Evolutionary conservation across 148 eudicot genomes (phyloP).

Genomic region (Fagopyrum esculentum): DNA sequence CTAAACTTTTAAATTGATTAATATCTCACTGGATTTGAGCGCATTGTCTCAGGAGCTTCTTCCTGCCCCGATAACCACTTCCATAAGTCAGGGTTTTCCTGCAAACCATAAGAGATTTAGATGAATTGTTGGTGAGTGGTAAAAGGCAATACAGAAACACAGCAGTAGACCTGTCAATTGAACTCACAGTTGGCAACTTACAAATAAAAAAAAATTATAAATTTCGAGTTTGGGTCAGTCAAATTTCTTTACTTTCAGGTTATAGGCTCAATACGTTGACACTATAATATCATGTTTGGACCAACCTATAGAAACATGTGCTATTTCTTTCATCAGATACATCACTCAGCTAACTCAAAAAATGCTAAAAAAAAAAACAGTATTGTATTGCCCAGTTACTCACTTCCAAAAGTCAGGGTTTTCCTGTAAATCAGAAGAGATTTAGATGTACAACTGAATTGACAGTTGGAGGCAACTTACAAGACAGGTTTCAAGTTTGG

Average conservation of each 20-base stretch:
- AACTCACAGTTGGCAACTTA: neutral
- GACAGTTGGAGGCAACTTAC: neutral
- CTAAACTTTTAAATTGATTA: neutral
- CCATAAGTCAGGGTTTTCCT: conserved; percentile 98
- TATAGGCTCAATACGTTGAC: neutral
- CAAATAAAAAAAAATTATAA: neutral
- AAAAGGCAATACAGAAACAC: neutral
- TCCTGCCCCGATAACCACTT: conserved; percentile 88
- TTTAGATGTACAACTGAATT: neutral
- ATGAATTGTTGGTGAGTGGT: neutral
- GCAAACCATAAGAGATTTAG: conserved; percentile 11
- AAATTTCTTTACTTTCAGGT: neutral
- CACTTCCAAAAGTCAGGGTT: too few species aligned
- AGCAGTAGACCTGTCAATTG: neutral
- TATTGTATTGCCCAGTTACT: too few species aligned
- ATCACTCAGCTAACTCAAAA: neutral
- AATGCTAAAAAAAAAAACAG: neutral
- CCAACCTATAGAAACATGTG: neutral
- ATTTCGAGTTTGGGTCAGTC: neutral
- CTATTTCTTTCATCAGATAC: neutral
- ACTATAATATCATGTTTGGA: neutral
- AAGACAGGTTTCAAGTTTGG: neutral
- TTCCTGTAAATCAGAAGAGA: too few species aligned
- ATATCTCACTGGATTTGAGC: conserved; percentile 59
- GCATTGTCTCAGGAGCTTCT: conserved; percentile 64